Conservation (phyloP, 257 asterid species). For the Rubia yunnanensis region DNA sequence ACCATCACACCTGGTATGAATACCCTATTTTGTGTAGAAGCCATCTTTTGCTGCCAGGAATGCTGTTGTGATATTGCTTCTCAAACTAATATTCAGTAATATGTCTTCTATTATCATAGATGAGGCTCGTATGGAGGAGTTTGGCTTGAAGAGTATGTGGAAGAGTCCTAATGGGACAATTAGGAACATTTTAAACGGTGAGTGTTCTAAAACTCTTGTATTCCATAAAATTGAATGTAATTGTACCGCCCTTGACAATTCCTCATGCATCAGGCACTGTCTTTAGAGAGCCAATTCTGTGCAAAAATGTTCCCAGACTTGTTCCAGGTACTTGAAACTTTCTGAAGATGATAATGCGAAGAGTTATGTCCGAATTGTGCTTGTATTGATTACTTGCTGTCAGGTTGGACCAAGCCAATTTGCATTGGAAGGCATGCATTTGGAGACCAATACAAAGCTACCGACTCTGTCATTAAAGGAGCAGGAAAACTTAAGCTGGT, state of each 20-base stretch:
- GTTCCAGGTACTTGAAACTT: conserved; percentile 54
- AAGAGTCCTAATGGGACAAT: conserved; percentile 98
- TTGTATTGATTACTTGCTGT: conserved; percentile 13
- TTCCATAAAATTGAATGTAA: background rate
- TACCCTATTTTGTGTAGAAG: background rate
- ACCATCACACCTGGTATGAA: conserved; percentile 92
- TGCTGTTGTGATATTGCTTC: background rate
- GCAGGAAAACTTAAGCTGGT: conserved; percentile 91
- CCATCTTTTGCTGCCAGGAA: background rate
- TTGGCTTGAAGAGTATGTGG: conserved; percentile 85
- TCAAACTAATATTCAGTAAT: background rate
- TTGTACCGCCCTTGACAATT: conserved; percentile 7
- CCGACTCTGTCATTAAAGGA: conserved; percentile 89
- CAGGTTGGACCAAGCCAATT: conserved; percentile 96
- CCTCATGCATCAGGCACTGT: conserved; percentile 61
- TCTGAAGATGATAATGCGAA: background rate
- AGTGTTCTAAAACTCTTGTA: conserved; percentile 13
- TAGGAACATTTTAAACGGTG: conserved; percentile 92
- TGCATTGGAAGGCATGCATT: conserved; percentile 99
- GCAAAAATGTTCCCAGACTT: conserved; percentile 91
- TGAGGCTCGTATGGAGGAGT: conserved; percentile 86
- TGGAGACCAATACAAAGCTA: conserved; percentile 96
- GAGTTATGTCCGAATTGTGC: background rate
- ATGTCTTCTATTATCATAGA: conserved; percentile 31
- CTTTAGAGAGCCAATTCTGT: conserved; percentile 90